These are phyloP conservation scores for Friedmanniomyces simplex DNA, from an alignment of 495 filamentous ascomycete species.

Conservation along the genomic window DNA sequence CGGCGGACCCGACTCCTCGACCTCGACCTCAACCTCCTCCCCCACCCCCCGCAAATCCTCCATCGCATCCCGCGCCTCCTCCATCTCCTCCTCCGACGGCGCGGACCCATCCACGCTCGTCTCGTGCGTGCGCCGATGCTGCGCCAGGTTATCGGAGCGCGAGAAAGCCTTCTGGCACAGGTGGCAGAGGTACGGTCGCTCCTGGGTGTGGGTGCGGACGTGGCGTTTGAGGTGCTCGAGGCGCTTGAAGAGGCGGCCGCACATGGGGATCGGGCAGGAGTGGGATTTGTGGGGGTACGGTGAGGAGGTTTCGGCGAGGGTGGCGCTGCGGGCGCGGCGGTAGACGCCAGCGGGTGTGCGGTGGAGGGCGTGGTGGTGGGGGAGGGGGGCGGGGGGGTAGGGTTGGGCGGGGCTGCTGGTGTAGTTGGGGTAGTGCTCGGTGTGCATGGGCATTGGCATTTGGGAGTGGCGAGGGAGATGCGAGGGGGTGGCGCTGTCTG, in stretches of 20 bases:
- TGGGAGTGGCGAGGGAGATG: constrained; percentile 28
- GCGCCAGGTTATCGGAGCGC: constrained; percentile 93
- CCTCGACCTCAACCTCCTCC: constrained; percentile 27
- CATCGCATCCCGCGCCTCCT: constrained; percentile 64
- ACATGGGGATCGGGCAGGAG: constrained; percentile 97
- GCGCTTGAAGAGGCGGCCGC: constrained; percentile 94
- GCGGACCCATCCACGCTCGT: constrained; percentile 55
- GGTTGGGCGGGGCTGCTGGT: constrained; percentile 41
- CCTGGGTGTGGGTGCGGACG: constrained; percentile 98
- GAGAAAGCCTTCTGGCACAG: constrained; percentile 99
- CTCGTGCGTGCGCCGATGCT: constrained; percentile 97
- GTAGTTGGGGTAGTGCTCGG: constrained; percentile 58
- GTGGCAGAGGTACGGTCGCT: constrained; percentile 92
- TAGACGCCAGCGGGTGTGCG: constrained; percentile 58
- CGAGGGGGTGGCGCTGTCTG: constrained; percentile 70
- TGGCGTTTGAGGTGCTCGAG: constrained; percentile 98
- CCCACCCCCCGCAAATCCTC: constrained; percentile 69
- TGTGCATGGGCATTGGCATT: constrained; percentile 31
- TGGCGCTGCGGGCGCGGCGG: constrained; percentile 86
- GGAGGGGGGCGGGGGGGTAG: constrained; percentile 33
- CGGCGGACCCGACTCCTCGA: not conserved
- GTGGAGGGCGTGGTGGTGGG: constrained; percentile 51
- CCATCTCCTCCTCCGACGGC: constrained; percentile 60
- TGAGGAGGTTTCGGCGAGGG: constrained; percentile 88
- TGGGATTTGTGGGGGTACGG: constrained; percentile 97